These are phyloP conservation scores for Leccinum pellstonianum DNA, from an alignment of 768 basidiomycete species.

Conservation along the genomic window DNA sequence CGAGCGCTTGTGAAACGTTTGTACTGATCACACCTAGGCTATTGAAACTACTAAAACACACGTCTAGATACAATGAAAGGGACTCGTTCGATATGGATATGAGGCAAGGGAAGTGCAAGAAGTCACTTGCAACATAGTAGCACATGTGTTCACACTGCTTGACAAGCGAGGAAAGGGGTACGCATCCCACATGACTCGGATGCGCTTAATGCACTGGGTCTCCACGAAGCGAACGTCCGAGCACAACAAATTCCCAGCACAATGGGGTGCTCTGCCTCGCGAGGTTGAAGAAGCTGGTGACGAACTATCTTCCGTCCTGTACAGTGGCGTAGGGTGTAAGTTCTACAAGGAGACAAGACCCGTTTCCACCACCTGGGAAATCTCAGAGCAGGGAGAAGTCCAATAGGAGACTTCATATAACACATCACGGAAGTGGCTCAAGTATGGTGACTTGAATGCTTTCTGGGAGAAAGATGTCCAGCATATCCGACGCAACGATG, in stretches of 20 bases:
- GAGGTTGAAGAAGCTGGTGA: conserved; percentile 34
- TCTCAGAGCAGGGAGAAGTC: conserved; percentile 16
- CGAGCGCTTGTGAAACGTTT: conserved; percentile 5
- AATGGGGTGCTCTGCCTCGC: conserved; percentile 43
- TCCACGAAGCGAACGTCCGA: conserved; percentile 34
- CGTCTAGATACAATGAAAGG: conserved; percentile 33
- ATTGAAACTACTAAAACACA: neutral
- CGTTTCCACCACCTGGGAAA: conserved; percentile 40
- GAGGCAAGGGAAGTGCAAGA: conserved; percentile 25
- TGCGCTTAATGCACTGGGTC: conserved; percentile 60
- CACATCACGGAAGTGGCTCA: conserved; percentile 31
- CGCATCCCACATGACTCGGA: conserved; percentile 48
- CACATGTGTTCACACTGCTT: conserved; percentile 53
- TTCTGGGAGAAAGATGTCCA: conserved; percentile 43
- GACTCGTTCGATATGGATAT: conserved; percentile 29
- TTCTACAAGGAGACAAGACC: conserved; percentile 25
- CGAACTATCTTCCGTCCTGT: conserved; percentile 46
- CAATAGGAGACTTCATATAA: neutral
- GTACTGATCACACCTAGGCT: neutral
- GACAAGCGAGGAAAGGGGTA: conserved; percentile 52
- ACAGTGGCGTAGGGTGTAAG: conserved; percentile 42
- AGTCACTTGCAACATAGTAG: conserved; percentile 49
- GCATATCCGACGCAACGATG: conserved; percentile 35
- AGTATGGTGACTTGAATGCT: conserved; percentile 33
- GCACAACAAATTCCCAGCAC: conserved; percentile 33